Evolutionary conservation across 2,329 filamentous ascomycete genomes (phyloP).

Genomic region (Aspergillus caelatus): DNA sequence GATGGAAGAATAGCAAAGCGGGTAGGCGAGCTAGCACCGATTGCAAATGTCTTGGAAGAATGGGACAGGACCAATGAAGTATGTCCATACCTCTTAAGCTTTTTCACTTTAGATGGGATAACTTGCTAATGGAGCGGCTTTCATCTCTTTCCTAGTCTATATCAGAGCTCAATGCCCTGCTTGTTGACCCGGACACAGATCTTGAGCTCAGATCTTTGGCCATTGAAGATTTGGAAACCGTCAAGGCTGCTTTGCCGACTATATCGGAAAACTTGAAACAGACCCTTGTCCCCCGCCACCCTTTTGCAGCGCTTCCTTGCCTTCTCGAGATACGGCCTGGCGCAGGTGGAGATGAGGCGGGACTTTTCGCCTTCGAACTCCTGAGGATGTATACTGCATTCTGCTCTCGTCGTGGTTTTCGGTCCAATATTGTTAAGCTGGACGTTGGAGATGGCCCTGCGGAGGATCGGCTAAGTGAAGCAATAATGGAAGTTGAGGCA

Average conservation of each 20-base stretch:
- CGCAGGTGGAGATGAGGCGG: slow-evolving; percentile 86
- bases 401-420: slow-evolving; percentile 70
- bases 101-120: not conserved
- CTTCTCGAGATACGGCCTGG: slow-evolving; percentile 90
- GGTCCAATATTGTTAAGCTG: slow-evolving; percentile 73
- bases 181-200: slow-evolving; percentile 67
- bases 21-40: slow-evolving; percentile 57
- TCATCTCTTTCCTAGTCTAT: slow-evolving; percentile 47
- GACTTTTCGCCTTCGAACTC: slow-evolving; percentile 84
- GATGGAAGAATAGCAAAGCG: slow-evolving; percentile 60
- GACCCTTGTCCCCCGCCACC: slow-evolving; percentile 81
- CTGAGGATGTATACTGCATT: slow-evolving; percentile 87
- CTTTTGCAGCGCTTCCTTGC: slow-evolving; percentile 87
- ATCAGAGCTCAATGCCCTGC: slow-evolving; percentile 73
- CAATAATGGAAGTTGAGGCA: slow-evolving; percentile 78
- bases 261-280: slow-evolving; percentile 72
- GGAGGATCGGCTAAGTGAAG: slow-evolving; percentile 78
- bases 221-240: slow-evolving; percentile 70
- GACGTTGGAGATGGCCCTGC: slow-evolving; percentile 70
- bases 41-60: slow-evolving; percentile 56
- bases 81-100: slow-evolving; percentile 12
- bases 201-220: slow-evolving; percentile 62
- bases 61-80: slow-evolving; percentile 64
- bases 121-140: not conserved
- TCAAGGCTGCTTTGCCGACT: slow-evolving; percentile 61